Evolutionary conservation across 495 filamentous ascomycete genomes (phyloP), one percentile per base, ranked within the genome.

Genomic region (Hypoxylon cercidicola): DNA sequence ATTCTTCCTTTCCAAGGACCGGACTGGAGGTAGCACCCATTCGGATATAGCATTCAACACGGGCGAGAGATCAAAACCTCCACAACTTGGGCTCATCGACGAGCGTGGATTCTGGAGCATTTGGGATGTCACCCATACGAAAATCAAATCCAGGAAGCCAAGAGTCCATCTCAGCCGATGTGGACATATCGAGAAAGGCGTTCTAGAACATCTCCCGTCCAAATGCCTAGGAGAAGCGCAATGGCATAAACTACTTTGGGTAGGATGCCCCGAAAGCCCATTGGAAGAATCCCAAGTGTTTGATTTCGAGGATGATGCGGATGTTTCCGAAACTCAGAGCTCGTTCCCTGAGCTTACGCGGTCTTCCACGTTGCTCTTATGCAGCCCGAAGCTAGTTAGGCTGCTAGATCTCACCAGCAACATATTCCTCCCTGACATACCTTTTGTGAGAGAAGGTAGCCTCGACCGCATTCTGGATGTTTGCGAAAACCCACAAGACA

Each of bases 21-120:
- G 81, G 28, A 90, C 86, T 0, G 87, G 87, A 19, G 86, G 85
- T 0, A 73, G 68, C 28, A 65, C 78, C 7, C 90, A 94, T 72
- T 85, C 86, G 0, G 90, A 95, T 75, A 83, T 93, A 7, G 74
- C 88, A 9, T 96, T 96, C 70, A 93, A 90, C 64, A 89, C 90
- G n/a, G 88, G 85, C 79, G 84, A 87, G 66, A 77, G 83, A 60
- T 81, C 81, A 11, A 74, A 72, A 44, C 71, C 66, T 1, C 76
- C 75, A 11, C 89, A 90, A 71, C 75, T 97, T 47, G 91, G 81
- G 9, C 82, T 95, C 19, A 80, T 96, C 19, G 93, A 96, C 69
- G 82, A 85, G 39, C 68, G 74, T 43, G 93, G 92, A 0, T 78
- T 79, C 30, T 97, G 93, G 93, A 87, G 78, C 65, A 72, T 96